Evolutionary conservation across 768 basidiomycete genomes (phyloP).

Genomic region (Nidularia pulvinata): DNA sequence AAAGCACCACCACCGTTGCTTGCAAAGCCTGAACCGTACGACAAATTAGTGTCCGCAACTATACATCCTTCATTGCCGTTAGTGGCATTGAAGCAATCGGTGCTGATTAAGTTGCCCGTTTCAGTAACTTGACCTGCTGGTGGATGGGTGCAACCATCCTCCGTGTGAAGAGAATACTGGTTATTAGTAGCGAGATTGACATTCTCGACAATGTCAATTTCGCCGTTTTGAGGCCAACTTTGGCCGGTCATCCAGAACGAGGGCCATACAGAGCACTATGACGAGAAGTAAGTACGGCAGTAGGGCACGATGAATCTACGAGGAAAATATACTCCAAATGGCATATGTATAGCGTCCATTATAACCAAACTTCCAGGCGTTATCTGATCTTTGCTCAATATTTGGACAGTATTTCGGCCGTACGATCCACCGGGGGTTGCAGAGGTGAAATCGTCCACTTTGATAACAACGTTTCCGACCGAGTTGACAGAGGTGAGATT

Average conservation of each 20-base stretch:
- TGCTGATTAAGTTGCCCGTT: conserved; percentile 20
- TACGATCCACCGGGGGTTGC: conserved; percentile 51
- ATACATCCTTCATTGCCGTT: conserved; percentile 48
- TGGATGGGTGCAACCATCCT: conserved; percentile 34
- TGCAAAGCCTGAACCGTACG: conserved; percentile 48
- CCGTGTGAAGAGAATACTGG: conserved; percentile 67
- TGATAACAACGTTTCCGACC: conserved; percentile 59
- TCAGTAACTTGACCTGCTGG: conserved; percentile 17
- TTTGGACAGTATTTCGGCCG: conserved; percentile 12
- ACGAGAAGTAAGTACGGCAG: no score
- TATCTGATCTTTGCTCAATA: conserved; percentile 17
- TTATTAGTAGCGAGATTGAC: conserved; percentile 60
- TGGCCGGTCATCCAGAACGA: conserved; percentile 52
- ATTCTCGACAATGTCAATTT: conserved; percentile 78
- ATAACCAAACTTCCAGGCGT: conserved; percentile 69
- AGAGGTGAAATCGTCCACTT: conserved; percentile 56
- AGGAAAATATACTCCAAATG: conserved; percentile 75
- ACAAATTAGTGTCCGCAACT: conserved; percentile 34
- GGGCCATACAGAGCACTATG: conserved; percentile 68
- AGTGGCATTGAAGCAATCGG: conserved; percentile 37
- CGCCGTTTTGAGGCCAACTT: conserved; percentile 51
- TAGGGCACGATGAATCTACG: conserved; percentile 69
- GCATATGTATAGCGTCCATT: conserved; percentile 64
- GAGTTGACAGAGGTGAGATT: conserved; percentile 63
- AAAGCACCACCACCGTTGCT: conserved; percentile 47